These are phyloP conservation scores for Lasiosphaeris hirsuta DNA, from an alignment of 495 filamentous ascomycete genomes.

Conservation along the genomic window DNA sequence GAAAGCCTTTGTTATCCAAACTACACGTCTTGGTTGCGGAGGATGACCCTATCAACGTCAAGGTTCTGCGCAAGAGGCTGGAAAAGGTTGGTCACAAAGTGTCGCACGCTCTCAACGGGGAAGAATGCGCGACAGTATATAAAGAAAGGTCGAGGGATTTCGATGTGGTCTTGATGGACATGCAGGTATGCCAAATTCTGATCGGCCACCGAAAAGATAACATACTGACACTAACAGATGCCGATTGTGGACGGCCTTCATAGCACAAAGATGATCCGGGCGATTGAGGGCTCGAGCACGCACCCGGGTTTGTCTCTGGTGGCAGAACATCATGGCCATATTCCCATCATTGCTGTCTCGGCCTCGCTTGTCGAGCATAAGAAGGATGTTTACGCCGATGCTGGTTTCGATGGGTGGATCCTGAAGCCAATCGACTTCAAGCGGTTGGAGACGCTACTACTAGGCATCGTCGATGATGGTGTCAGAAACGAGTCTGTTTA, in stretches of 20 bases:
- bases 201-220: not conserved
- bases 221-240: constrained; percentile 56
- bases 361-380: constrained; percentile 76
- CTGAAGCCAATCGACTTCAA: constrained; percentile 73
- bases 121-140: constrained; percentile 76
- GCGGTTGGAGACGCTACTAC: constrained; percentile 57
- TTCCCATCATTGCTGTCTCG: constrained; percentile 88
- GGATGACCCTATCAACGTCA: constrained; percentile 90
- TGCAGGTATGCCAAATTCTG: constrained; percentile 62
- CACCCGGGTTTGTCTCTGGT: constrained; percentile 43
- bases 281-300: constrained; percentile 54
- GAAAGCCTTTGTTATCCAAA: constrained; percentile 21
- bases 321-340: constrained; percentile 49
- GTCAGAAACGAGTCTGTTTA: constrained; percentile 52
- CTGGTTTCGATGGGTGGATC: constrained; percentile 91
- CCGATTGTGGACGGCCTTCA: constrained; percentile 85
- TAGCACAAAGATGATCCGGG: constrained; percentile 80
- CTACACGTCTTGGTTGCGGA: constrained; percentile 79
- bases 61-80: constrained; percentile 79
- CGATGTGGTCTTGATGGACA: constrained; percentile 95
- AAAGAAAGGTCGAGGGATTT: constrained; percentile 55
- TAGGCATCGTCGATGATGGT: constrained; percentile 52
- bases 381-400: constrained; percentile 65
- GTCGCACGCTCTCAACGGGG: constrained; percentile 73
- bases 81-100: constrained; percentile 77